Evolutionary conservation across 768 basidiomycete genomes (phyloP).

Genomic region (Pluteus cervinus): DNA sequence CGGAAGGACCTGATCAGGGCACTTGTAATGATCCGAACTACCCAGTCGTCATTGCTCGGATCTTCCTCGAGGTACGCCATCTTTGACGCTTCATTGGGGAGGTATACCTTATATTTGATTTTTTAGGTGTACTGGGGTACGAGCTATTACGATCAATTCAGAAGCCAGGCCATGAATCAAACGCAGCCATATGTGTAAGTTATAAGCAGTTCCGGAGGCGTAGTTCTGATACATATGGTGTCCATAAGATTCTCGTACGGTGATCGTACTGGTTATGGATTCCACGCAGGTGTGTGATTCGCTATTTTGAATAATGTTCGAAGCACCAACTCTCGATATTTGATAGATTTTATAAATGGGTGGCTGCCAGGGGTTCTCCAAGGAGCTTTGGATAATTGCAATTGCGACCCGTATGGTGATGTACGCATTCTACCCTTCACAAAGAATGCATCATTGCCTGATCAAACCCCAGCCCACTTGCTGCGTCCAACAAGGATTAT

Average conservation of each 20-base stretch:
- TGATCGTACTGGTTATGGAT: constrained; percentile 48
- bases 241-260: constrained; percentile 32
- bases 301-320: not conserved
- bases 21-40: constrained; percentile 29
- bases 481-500: constrained; percentile 29
- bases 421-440: constrained; percentile 10
- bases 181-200: constrained; percentile 38
- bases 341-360: constrained; percentile 38
- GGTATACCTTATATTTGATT: not conserved
- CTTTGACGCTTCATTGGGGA: not conserved
- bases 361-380: constrained; percentile 43
- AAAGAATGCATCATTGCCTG: not conserved
- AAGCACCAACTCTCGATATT: too few relatives aligned
- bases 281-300: constrained; percentile 32
- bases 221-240: not conserved
- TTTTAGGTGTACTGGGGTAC: constrained; percentile 30
- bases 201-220: not conserved
- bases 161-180: constrained; percentile 31
- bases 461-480: constrained; percentile 18
- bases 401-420: constrained; percentile 27
- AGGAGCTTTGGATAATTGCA: constrained; percentile 36
- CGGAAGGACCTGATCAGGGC: constrained; percentile 30
- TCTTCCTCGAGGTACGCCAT: constrained; percentile 36
- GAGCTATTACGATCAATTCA: constrained; percentile 16
- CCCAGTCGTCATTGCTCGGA: constrained; percentile 29